These are phyloP conservation scores for Strobilomyces confusus DNA, from an alignment of 768 basidiomycete species.

Conservation along the genomic window DNA sequence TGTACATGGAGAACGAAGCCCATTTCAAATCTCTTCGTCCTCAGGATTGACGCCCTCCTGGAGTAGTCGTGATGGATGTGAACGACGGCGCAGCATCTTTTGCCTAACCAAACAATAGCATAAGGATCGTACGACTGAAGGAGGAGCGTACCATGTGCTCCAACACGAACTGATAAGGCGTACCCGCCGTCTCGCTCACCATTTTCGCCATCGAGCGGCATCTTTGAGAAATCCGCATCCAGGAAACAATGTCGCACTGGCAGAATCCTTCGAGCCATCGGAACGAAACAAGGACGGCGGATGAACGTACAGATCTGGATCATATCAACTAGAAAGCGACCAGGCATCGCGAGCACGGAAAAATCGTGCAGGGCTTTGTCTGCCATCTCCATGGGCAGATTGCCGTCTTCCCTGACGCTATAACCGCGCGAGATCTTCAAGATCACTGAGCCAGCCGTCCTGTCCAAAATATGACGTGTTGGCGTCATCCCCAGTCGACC, in stretches of 20 bases:
- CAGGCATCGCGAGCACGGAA: background rate
- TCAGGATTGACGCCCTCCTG: slow-evolving; percentile 1
- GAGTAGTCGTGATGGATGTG: slow-evolving; percentile 2
- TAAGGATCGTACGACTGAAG: background rate
- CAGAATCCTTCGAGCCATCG: background rate
- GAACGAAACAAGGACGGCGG: background rate
- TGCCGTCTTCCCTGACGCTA: slow-evolving; percentile 25
- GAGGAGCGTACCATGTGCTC: background rate
- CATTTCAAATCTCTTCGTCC: slow-evolving; percentile 5
- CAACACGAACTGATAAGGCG: slow-evolving; percentile 5
- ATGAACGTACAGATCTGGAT: slow-evolving; percentile 6
- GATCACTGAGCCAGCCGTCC: slow-evolving; percentile 22
- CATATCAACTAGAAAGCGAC: slow-evolving; percentile 6
- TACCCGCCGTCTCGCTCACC: background rate
- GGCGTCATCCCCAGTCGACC: too few species aligned
- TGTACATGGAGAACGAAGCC: slow-evolving; percentile 5
- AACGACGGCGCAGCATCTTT: slow-evolving; percentile 10
- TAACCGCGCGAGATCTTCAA: slow-evolving; percentile 34
- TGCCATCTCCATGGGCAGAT: slow-evolving; percentile 31
- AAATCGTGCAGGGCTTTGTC: slow-evolving; percentile 21
- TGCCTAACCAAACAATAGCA: background rate
- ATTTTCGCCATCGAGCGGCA: slow-evolving; percentile 2
- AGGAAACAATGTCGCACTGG: slow-evolving; percentile 17
- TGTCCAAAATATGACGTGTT: too few species aligned
- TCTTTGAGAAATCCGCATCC: slow-evolving; percentile 11